These are phyloP conservation scores for Schizophyllum commune DNA, from an alignment of 1,284 basidiomycete species.

Conservation along the genomic window DNA sequence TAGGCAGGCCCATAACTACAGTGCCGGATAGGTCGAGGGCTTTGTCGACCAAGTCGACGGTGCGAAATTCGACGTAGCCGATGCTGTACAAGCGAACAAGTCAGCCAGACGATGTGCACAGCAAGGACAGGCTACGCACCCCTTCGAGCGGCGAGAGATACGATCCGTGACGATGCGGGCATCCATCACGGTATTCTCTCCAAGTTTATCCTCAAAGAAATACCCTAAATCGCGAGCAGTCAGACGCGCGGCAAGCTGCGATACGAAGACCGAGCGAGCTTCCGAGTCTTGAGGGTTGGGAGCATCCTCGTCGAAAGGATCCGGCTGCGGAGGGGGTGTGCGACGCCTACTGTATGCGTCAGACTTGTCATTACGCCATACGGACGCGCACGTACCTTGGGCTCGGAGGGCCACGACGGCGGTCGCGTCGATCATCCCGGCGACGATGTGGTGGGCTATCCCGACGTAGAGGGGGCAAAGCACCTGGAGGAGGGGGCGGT, in stretches of 20 bases:
- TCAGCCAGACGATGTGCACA: conserved; percentile 27
- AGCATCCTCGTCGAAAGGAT: conserved; percentile 66
- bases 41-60: conserved; percentile 85
- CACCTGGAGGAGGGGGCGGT: conserved; percentile 34
- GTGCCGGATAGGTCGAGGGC: conserved; percentile 88
- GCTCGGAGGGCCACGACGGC: conserved; percentile 24
- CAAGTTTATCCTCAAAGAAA: conserved; percentile 97
- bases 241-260: conserved; percentile 92
- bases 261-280: conserved; percentile 96
- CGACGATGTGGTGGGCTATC: conserved; percentile 56
- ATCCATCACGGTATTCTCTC: conserved; percentile 88
- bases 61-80: conserved; percentile 94
- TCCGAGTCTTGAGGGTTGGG: conserved; percentile 87
- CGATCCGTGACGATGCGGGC: conserved; percentile 93
- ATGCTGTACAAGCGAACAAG: conserved; percentile 37
- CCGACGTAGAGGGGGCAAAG: conserved; percentile 32
- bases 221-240: conserved; percentile 94
- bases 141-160: conserved; percentile 89
- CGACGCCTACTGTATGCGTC: background rate
- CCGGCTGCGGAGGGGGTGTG: background rate
- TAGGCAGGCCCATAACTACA: conserved; percentile 95
- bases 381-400: conserved; percentile 32
- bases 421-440: conserved; percentile 38
- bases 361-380: conserved; percentile 8
- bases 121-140: conserved; percentile 44